Percentiles rank a stretch among this genome's conserved stretches.
Conservation (phyloP, 1,284 basidiomycete species). For the Wallemia ichthyophaga region DNA sequence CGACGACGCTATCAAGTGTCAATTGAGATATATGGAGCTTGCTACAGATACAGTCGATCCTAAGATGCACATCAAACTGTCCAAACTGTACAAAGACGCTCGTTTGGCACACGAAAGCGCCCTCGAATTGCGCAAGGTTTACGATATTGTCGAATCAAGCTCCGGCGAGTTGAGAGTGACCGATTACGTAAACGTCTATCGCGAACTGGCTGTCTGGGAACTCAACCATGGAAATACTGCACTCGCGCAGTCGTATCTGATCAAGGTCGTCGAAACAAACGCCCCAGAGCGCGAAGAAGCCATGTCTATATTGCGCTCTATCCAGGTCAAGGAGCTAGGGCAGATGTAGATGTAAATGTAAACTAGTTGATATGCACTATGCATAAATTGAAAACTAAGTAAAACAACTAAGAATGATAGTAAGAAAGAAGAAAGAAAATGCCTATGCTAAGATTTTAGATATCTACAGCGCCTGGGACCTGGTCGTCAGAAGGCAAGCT, state of each 20-base stretch:
- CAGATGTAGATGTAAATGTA: neutral
- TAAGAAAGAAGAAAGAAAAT: neutral
- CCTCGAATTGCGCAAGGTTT: constrained; percentile 36
- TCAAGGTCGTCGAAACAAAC: constrained; percentile 39
- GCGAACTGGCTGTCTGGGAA: constrained; percentile 25
- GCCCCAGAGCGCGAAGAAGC: constrained; percentile 20
- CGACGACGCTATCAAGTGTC: constrained; percentile 59
- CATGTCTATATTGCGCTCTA: constrained; percentile 2
- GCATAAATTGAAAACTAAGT: too few relatives aligned
- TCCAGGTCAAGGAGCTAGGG: neutral
- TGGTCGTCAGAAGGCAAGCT: constrained; percentile 27
- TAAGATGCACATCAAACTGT: constrained; percentile 41
- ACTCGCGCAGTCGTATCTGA: constrained; percentile 24
- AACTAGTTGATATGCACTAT: neutral
- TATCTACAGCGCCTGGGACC: neutral
- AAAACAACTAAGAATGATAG: too few relatives aligned
- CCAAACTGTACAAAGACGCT: constrained; percentile 36
- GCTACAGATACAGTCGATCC: constrained; percentile 53
- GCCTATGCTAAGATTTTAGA: neutral
- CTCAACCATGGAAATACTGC: constrained; percentile 1
- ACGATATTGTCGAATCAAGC: constrained; percentile 44
- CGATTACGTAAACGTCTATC: constrained; percentile 26
- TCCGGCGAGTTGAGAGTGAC: constrained; percentile 53
- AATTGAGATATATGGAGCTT: constrained; percentile 47
- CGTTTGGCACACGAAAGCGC: constrained; percentile 33